Conservation (phyloP, 208 protist species). For the Kentomonas sorsogonicus region DNA sequence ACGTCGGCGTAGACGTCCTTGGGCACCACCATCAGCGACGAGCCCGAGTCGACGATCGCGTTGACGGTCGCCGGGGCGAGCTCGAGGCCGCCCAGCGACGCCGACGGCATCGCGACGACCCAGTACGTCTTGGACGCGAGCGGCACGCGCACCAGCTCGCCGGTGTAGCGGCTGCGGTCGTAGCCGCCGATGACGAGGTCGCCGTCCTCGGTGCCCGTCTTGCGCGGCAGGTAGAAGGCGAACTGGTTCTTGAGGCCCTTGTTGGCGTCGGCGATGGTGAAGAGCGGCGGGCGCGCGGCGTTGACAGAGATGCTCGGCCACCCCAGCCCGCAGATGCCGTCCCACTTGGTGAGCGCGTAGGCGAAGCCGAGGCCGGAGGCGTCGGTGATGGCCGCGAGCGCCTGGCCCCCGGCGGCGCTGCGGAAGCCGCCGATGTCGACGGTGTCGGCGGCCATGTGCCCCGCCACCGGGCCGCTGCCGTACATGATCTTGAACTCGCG, state of each 20-base stretch:
- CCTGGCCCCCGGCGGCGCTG: slow-evolving; percentile 46
- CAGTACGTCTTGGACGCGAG: slow-evolving; percentile 90
- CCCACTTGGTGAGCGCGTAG: slow-evolving; percentile 91
- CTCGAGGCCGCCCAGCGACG: slow-evolving; percentile 29
- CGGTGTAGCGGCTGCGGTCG: slow-evolving; percentile 65
- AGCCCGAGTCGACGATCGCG: slow-evolving; percentile 92
- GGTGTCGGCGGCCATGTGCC: slow-evolving; percentile 85
- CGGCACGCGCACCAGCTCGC: slow-evolving; percentile 74
- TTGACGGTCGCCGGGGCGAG: slow-evolving; percentile 36
- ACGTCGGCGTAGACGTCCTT: slow-evolving; percentile 31
- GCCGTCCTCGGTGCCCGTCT: slow-evolving; percentile 31
- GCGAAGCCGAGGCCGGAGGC: slow-evolving; percentile 74
- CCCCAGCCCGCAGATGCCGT: slow-evolving; percentile 81
- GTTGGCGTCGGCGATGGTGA: slow-evolving; percentile 34
- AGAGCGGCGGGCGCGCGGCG: slow-evolving; percentile 67
- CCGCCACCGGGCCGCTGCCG: slow-evolving; percentile 87
- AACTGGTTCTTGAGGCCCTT: slow-evolving; percentile 45
- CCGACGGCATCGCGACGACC: slow-evolving; percentile 61
- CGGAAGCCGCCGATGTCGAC: slow-evolving; percentile 74
- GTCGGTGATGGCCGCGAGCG: slow-evolving; percentile 86
- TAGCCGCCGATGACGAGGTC: slow-evolving; percentile 85
- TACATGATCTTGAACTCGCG: slow-evolving; percentile 89
- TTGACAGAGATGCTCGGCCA: slow-evolving; percentile 86
- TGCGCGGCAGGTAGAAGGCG: slow-evolving; percentile 72
- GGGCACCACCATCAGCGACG: slow-evolving; percentile 91